Percentiles rank a stretch among this genome's conserved stretches.
Evolutionary conservation across 31 red algal species (phyloP).

Genomic region (Porphyra umbilicalis): DNA sequence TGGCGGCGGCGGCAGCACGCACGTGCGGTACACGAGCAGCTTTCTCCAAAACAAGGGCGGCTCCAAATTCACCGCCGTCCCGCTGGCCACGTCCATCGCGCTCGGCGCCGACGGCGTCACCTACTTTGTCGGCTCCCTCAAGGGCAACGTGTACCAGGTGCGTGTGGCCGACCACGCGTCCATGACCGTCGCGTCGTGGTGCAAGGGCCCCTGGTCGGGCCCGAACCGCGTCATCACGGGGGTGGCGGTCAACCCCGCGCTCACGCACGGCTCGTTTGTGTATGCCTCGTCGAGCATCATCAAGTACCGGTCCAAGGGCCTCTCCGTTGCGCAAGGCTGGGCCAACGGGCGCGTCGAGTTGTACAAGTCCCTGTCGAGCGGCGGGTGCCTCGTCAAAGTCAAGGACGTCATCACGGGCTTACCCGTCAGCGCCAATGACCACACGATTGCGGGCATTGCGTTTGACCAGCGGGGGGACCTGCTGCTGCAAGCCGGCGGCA

Average conservation of each 20-base stretch:
- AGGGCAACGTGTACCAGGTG: conserved; percentile 34
- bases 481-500: conserved; percentile 42
- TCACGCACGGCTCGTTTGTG: background rate
- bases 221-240: conserved; percentile 24
- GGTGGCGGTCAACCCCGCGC: conserved; percentile 26
- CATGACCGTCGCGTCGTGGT: conserved; percentile 12
- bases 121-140: conserved; percentile 33
- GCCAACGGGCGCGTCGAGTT: conserved; percentile 44
- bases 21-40: too few species aligned
- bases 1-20: too few species aligned
- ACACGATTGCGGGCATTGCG: conserved; percentile 33
- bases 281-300: conserved; percentile 55
- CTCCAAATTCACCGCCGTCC: too few species aligned
- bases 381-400: conserved; percentile 19
- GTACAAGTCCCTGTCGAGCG: conserved; percentile 9
- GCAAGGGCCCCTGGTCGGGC: conserved; percentile 22
- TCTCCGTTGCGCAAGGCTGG: conserved; percentile 21
- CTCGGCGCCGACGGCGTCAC: conserved; percentile 20
- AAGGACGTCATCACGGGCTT: conserved; percentile 58
- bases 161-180: conserved; percentile 11
- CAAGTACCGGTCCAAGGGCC: conserved; percentile 22
- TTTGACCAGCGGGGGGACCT: conserved; percentile 51
- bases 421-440: conserved; percentile 52
- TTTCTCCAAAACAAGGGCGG: too few species aligned
- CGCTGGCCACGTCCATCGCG: conserved; percentile 39